phyloP scores from a whole-genome alignment of 805 yeast species.

The Pichia exigua region DNA sequence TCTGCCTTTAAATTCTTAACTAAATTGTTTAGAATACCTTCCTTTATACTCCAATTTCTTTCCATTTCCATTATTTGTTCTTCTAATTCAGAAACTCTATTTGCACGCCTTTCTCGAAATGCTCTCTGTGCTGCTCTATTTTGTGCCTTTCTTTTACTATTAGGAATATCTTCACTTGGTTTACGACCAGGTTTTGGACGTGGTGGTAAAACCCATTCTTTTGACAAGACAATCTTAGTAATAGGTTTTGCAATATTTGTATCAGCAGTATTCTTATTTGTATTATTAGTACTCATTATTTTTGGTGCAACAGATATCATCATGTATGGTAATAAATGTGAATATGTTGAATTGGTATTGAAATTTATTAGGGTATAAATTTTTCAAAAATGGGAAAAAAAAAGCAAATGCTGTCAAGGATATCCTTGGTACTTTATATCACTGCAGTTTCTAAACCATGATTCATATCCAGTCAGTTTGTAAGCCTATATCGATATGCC shows the following conservation, averaged over 20 bases:
- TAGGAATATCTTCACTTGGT: conserved; percentile 60
- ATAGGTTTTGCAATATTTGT: conserved; percentile 14
- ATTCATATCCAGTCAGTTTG: neutral
- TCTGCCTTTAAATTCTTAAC: conserved; percentile 41
- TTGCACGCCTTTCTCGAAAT: conserved; percentile 80
- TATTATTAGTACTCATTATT: neutral
- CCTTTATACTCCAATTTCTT: conserved; percentile 54
- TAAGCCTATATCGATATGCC: conserved; percentile 3
- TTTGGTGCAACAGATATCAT: conserved; percentile 10
- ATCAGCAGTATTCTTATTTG: neutral
- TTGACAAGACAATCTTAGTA: conserved; percentile 49
- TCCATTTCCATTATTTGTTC: conserved; percentile 59
- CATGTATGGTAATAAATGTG: neutral
- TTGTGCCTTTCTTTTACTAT: conserved; percentile 80
- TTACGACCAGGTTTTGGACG: conserved; percentile 52
- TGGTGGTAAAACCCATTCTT: conserved; percentile 55
- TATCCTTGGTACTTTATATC: neutral
- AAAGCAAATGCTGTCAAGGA: too few species aligned
- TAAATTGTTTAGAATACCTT: conserved; percentile 45
- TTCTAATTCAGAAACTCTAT: conserved; percentile 72
- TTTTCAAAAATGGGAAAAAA: too few species aligned
- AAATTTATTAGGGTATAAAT: too few species aligned
- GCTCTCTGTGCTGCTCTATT: conserved; percentile 94
- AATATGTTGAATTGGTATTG: neutral
- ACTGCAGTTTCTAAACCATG: neutral